Percentiles rank a stretch among this genome's conserved stretches.
phyloP scores from a whole-genome alignment of 2,329 filamentous ascomycete species.

The Cladosporium sp. region DNA sequence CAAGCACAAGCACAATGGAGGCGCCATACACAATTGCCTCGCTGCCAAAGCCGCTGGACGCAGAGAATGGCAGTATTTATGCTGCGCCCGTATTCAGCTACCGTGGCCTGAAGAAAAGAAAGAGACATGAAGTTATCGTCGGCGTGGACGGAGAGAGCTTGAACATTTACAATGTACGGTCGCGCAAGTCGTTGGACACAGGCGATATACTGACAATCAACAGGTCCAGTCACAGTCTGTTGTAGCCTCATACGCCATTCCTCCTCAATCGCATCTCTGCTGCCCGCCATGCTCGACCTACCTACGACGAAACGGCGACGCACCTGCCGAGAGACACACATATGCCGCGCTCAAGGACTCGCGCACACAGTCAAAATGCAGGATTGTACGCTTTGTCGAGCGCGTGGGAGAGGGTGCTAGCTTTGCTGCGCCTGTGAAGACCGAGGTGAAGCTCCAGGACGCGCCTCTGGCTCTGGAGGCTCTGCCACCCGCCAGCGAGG shows the following conservation, averaged over 20 bases:
- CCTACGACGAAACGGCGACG: slow-evolving; percentile 47
- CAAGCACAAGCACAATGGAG: slow-evolving; percentile 26
- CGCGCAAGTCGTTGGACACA: background rate
- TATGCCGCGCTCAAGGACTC: slow-evolving; percentile 55
- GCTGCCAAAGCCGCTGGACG: slow-evolving; percentile 45
- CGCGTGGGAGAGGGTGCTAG: slow-evolving; percentile 40
- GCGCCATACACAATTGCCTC: slow-evolving; percentile 44
- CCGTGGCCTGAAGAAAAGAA: slow-evolving; percentile 58
- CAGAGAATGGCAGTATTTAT: slow-evolving; percentile 41
- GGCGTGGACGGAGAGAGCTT: slow-evolving; percentile 62
- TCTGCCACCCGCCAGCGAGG: slow-evolving; percentile 6
- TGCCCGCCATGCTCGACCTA: slow-evolving; percentile 61
- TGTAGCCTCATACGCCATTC: slow-evolving; percentile 61
- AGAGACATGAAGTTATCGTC: slow-evolving; percentile 61
- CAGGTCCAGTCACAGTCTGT: slow-evolving; percentile 63
- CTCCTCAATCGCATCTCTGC: slow-evolving; percentile 59
- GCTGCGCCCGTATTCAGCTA: slow-evolving; percentile 55
- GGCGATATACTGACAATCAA: slow-evolving; percentile 21
- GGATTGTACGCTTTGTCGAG: slow-evolving; percentile 58
- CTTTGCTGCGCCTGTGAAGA: slow-evolving; percentile 26
- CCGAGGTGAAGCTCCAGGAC: slow-evolving; percentile 27
- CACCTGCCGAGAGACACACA: slow-evolving; percentile 53
- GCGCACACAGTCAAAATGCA: slow-evolving; percentile 47
- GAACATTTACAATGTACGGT: slow-evolving; percentile 61
- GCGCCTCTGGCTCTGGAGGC: slow-evolving; percentile 12